Conservation (phyloP, 2,329 filamentous ascomycete genomes). For the Sodiomyces alkalinus region DNA sequence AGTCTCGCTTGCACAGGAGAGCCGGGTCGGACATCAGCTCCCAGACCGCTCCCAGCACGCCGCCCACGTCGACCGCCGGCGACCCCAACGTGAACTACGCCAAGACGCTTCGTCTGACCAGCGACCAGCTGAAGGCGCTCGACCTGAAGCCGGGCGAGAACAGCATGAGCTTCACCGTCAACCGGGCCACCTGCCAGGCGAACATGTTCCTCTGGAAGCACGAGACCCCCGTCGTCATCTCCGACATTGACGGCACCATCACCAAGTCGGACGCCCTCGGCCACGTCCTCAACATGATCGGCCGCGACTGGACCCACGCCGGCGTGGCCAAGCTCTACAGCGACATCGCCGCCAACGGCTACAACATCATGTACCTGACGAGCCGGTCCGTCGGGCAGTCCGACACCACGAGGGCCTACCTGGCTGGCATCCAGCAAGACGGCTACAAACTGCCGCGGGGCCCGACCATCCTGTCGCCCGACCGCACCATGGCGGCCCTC, state of each 20-base stretch:
- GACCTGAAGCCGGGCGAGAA: conserved; percentile 77
- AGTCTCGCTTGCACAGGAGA: conserved; percentile 36
- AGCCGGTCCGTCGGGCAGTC: conserved; percentile 87
- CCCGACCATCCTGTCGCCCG: conserved; percentile 87
- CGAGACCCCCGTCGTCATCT: conserved; percentile 88
- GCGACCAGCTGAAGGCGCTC: conserved; percentile 81
- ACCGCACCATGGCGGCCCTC: conserved; percentile 85
- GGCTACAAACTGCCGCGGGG: conserved; percentile 74
- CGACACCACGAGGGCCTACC: conserved; percentile 76
- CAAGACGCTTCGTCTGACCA: conserved; percentile 88
- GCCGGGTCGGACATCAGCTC: conserved; percentile 51
- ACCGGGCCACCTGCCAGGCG: conserved; percentile 80
- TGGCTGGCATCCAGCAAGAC: conserved; percentile 81
- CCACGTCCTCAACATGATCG: conserved; percentile 91
- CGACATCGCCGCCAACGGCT: conserved; percentile 88
- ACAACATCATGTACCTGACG: conserved; percentile 97
- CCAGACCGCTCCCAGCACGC: conserved; percentile 53
- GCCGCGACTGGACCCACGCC: conserved; percentile 92
- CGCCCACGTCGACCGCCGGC: conserved; percentile 48
- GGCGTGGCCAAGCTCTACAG: conserved; percentile 95
- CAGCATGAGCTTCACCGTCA: conserved; percentile 90
- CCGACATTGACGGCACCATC: conserved; percentile 96
- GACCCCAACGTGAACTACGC: conserved; percentile 81
- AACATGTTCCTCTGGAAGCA: conserved; percentile 91
- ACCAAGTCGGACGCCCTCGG: conserved; percentile 93